A percentile compares a stretch with the other conserved stretches of the same genome.
Evolutionary conservation across 805 yeast species (phyloP).

Genomic region (Starmerella scarabaei): DNA sequence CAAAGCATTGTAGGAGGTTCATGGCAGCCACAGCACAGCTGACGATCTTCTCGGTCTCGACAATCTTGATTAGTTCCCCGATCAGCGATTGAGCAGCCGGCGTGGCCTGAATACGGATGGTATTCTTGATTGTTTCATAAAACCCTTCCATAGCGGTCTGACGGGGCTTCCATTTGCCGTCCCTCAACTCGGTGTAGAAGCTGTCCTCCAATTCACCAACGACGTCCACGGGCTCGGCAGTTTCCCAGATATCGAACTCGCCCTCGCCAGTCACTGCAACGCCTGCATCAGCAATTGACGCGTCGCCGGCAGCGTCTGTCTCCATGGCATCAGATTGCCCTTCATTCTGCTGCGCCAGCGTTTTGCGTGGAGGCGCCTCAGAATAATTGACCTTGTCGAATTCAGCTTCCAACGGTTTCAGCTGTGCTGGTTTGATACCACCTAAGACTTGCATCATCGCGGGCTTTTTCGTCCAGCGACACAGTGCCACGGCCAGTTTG

Average conservation of each 20-base stretch:
- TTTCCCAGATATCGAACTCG: conserved; percentile 42
- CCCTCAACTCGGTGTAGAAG: conserved; percentile 40
- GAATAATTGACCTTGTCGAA: conserved; percentile 39
- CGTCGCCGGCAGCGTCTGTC: conserved; percentile 19
- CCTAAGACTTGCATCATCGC: conserved; percentile 44
- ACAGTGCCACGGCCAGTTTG: conserved; percentile 51
- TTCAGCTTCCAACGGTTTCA: conserved; percentile 60
- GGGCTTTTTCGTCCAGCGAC: conserved; percentile 59
- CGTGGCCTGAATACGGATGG: conserved; percentile 42
- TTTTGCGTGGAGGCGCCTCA: conserved; percentile 7
- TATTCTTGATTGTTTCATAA: conserved; percentile 23
- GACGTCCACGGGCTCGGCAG: conserved; percentile 58
- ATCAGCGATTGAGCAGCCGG: conserved; percentile 28
- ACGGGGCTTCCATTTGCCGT: conserved; percentile 83
- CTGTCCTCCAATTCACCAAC: conserved; percentile 52
- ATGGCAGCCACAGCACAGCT: conserved; percentile 76
- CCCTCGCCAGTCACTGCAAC: no score
- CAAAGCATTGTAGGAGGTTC: conserved; percentile 45
- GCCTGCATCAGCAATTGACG: conserved; percentile 20
- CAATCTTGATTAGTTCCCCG: conserved; percentile 50
- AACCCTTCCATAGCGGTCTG: conserved; percentile 67
- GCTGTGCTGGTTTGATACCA: conserved; percentile 80
- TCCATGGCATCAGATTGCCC: conserved; percentile 1
- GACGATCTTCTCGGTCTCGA: conserved; percentile 71
- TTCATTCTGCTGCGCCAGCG: conserved; percentile 9